A percentile compares a stretch with the other conserved stretches of the same genome.
phyloP scores from a whole-genome alignment of 2,329 filamentous ascomycete genomes.

The Periconia sp. region DNA sequence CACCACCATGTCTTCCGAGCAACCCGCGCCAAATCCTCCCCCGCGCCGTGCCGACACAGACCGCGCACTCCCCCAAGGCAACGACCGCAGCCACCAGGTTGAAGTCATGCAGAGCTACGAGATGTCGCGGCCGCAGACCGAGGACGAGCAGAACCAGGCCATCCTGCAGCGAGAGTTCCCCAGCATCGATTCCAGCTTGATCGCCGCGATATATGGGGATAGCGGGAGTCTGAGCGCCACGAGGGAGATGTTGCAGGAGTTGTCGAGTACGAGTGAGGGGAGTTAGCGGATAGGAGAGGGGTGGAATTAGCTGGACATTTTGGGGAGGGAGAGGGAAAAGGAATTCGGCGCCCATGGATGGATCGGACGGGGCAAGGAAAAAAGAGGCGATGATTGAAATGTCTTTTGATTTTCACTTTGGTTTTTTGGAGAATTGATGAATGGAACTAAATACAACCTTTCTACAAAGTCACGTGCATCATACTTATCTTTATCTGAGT shows the following conservation, averaged over 20 bases:
- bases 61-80: slow-evolving; percentile 47
- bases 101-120: slow-evolving; percentile 51
- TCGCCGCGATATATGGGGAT: slow-evolving; percentile 55
- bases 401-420: no score
- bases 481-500: no score
- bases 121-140: slow-evolving; percentile 34
- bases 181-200: slow-evolving; percentile 50
- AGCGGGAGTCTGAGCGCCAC: slow-evolving; percentile 49
- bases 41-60: slow-evolving; percentile 42
- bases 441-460: no score
- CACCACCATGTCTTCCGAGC: no score
- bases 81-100: slow-evolving; percentile 51
- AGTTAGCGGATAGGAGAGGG: slow-evolving; percentile 6
- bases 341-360: no score
- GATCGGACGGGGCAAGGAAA: no score
- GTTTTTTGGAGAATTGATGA: no score
- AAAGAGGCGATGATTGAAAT: no score
- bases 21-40: slow-evolving; percentile 29
- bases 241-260: slow-evolving; percentile 52
- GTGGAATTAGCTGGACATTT: background rate
- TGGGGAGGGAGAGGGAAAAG: background rate
- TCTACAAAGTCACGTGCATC: no score
- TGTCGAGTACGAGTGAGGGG: slow-evolving; percentile 32
- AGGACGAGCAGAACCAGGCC: slow-evolving; percentile 51
- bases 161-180: slow-evolving; percentile 52